Conservation (phyloP, 129 eudicot genomes). For the Flaveria linearis region DNA sequence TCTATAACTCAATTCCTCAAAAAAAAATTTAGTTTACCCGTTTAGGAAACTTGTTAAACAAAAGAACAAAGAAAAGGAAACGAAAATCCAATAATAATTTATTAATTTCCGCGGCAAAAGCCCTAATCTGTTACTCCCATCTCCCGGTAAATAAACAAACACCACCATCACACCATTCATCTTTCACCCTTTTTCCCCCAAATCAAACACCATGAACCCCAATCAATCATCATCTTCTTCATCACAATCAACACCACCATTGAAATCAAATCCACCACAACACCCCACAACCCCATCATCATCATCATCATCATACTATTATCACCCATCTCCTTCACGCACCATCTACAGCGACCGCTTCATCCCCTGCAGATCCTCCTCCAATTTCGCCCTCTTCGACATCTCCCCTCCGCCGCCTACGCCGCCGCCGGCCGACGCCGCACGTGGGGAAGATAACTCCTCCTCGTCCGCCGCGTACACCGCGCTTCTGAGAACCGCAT, state of each 20-base stretch:
- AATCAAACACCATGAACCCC: constrained; percentile 8
- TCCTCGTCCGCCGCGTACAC: constrained; percentile 64
- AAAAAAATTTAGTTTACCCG: too few species aligned
- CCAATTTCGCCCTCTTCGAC: constrained; percentile 71
- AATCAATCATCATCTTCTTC: constrained; percentile 16
- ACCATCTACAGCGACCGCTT: constrained; percentile 87
- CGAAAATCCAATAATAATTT: background rate
- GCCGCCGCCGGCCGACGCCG: constrained; percentile 38
- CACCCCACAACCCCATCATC: constrained; percentile 5
- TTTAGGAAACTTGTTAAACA: background rate
- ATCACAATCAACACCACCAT: background rate
- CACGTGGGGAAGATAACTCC: constrained; percentile 44
- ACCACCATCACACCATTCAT: background rate
- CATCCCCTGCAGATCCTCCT: constrained; percentile 71
- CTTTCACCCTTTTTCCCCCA: too few species aligned
- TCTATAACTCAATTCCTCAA: too few species aligned
- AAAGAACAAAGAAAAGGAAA: background rate
- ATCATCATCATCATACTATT: constrained; percentile 20
- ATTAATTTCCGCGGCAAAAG: constrained; percentile 25
- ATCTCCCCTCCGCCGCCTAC: constrained; percentile 43
- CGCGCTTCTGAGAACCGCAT: constrained; percentile 58
- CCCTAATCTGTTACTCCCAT: constrained; percentile 5
- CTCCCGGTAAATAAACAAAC: constrained; percentile 28
- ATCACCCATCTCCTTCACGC: constrained; percentile 61
- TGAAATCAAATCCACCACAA: background rate